These are phyloP conservation scores for Malassezia japonica DNA, from an alignment of 1,284 basidiomycete genomes.

Conservation along the genomic window DNA sequence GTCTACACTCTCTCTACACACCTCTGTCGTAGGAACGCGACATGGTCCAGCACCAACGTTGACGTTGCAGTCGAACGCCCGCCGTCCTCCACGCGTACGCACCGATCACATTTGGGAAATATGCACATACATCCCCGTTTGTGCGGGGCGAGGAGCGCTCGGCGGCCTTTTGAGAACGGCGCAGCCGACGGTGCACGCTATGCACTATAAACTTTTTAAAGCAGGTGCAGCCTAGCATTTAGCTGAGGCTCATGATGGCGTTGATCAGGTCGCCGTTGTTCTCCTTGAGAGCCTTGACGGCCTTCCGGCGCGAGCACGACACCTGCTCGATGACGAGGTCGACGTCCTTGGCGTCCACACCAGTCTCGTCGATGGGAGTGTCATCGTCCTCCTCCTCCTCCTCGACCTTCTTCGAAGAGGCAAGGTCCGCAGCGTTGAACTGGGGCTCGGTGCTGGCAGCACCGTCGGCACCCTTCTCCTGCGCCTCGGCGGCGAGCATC, in stretches of 20 bases:
- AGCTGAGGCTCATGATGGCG: constrained; percentile 45
- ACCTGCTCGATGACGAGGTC: constrained; percentile 81
- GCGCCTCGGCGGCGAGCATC: constrained; percentile 55
- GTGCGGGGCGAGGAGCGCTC: too few relatives aligned
- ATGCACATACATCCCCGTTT: constrained; percentile 2
- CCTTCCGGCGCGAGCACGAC: constrained; percentile 45
- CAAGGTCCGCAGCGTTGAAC: constrained; percentile 14
- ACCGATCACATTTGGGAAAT: constrained; percentile 13
- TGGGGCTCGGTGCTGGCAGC: constrained; percentile 15
- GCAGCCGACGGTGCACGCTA: too few relatives aligned
- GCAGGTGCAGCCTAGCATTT: constrained; percentile 1
- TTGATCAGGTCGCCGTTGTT: constrained; percentile 46
- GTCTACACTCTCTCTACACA: constrained; percentile 6
- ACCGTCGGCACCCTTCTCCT: constrained; percentile 50
- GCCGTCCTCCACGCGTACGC: constrained; percentile 6
- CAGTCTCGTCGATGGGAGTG: constrained; percentile 49
- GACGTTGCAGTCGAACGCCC: neutral
- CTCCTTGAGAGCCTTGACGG: constrained; percentile 48
- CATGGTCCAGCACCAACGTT: constrained; percentile 8
- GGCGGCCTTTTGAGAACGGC: too few relatives aligned
- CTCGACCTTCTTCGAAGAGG: constrained; percentile 20
- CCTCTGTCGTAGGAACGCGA: constrained; percentile 38
- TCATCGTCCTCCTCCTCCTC: constrained; percentile 48
- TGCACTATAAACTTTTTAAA: neutral
- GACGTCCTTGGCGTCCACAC: constrained; percentile 75